These are phyloP conservation scores for Paspalum notatum DNA, from an alignment of 176 grass and related monocot species.

Conservation along the genomic window DNA sequence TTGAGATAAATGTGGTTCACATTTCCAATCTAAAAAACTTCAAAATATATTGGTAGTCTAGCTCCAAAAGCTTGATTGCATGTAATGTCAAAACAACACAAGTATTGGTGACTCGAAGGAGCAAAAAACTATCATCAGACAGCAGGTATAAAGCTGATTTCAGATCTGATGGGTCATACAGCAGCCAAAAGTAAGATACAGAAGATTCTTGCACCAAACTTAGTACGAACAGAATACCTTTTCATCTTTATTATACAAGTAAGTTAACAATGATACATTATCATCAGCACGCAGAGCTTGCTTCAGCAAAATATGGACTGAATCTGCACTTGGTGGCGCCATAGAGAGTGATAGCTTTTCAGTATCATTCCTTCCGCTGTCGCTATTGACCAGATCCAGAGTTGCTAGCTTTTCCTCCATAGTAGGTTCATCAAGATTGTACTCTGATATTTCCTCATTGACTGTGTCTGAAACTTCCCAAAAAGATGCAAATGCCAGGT, in stretches of 20 bases:
- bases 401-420: conserved; percentile 84
- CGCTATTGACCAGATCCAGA: conserved; percentile 53
- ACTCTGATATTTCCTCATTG: conserved; percentile 44
- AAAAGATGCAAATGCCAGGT: conserved; percentile 24
- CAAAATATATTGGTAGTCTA: not conserved
- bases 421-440: conserved; percentile 73
- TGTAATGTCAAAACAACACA: not conserved
- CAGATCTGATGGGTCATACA: not conserved
- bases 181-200: not conserved
- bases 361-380: conserved; percentile 38
- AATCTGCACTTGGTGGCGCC: conserved; percentile 81
- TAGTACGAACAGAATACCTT: conserved; percentile 56
- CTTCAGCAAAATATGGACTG: conserved; percentile 89
- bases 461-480: conserved; percentile 43
- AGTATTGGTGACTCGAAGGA: not conserved
- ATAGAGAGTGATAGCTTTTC: conserved; percentile 50
- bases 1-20: not conserved
- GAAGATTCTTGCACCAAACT: conserved; percentile 4
- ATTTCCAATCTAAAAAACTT: not conserved
- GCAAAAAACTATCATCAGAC: not conserved
- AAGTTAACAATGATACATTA: conserved; percentile 67
- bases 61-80: not conserved
- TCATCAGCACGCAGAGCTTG: conserved; percentile 94
- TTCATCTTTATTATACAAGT: conserved; percentile 79
- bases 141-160: not conserved